A percentile compares a stretch with the other conserved stretches of the same genome.
phyloP scores from a whole-genome alignment of 306 rosid species.

The Vigna hirtella region DNA sequence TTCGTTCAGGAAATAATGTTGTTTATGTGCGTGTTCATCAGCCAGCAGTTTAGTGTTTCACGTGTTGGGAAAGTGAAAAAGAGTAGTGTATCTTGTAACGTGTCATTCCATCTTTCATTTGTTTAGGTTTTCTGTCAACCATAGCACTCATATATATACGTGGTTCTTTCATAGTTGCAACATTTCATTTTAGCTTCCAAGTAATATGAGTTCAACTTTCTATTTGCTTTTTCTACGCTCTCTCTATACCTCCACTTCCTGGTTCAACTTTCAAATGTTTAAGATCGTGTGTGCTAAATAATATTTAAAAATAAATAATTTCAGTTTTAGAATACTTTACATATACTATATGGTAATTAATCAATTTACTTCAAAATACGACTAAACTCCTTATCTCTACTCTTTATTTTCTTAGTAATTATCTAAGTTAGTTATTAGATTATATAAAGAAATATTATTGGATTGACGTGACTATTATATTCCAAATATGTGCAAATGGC shows the following conservation, averaged over 20 bases:
- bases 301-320: background rate
- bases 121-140: constrained; percentile 24
- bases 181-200: background rate
- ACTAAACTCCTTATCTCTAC: too few species aligned
- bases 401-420: too few species aligned
- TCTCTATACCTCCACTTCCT: background rate
- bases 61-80: background rate
- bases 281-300: background rate
- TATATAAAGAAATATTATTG: too few species aligned
- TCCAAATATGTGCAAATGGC: too few species aligned
- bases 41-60: constrained; percentile 20
- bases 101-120: constrained; percentile 8
- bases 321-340: too few species aligned
- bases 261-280: background rate
- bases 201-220: constrained; percentile 12
- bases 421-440: too few species aligned
- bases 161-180: background rate
- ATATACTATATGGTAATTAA: too few species aligned
- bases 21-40: background rate
- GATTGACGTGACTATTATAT: too few species aligned
- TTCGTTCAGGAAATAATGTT: constrained; percentile 27
- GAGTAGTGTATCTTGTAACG: background rate
- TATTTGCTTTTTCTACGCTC: background rate
- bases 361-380: too few species aligned
- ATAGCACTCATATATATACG: constrained; percentile 23